These are phyloP conservation scores for Aspergillus cejpii DNA, from an alignment of 2,329 filamentous ascomycete genomes.

Conservation along the genomic window DNA sequence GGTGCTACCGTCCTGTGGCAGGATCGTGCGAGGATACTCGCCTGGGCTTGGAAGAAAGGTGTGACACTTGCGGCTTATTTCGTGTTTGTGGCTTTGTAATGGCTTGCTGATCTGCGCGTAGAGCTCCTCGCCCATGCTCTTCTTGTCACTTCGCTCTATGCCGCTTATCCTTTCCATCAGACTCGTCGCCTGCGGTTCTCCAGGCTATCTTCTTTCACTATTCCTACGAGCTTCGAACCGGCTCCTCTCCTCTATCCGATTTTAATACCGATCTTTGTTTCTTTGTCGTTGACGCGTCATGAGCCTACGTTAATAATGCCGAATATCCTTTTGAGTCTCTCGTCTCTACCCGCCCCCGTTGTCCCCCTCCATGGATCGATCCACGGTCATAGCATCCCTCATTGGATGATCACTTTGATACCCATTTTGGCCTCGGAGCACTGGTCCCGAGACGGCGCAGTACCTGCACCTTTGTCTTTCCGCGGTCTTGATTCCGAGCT, in stretches of 20 bases:
- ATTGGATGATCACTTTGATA: conserved; percentile 70
- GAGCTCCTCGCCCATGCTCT: conserved; percentile 31
- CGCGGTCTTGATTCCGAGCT: conserved; percentile 50
- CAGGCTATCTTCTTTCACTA: conserved; percentile 45
- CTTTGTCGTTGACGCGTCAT: conserved; percentile 62
- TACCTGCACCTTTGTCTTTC: conserved; percentile 27
- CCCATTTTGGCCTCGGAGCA: conserved; percentile 56
- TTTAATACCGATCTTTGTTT: conserved; percentile 66
- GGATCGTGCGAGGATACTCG: conserved; percentile 26
- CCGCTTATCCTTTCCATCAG: conserved; percentile 49
- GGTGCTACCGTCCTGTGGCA: conserved; percentile 40
- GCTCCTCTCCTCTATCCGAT: conserved; percentile 85
- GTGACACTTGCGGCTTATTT: conserved; percentile 14
- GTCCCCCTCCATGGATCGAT: conserved; percentile 58
- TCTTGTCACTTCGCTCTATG: conserved; percentile 31
- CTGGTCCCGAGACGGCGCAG: conserved; percentile 29
- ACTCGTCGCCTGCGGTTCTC: conserved; percentile 25
- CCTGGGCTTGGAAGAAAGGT: conserved; percentile 38
- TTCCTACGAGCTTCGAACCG: conserved; percentile 79
- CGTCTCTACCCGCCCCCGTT: conserved; percentile 65
- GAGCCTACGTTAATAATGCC: conserved; percentile 60
- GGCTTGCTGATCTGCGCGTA: conserved; percentile 9
- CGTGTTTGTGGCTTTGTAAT: not conserved
- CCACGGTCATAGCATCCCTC: conserved; percentile 58
- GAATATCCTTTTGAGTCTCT: conserved; percentile 74